phyloP scores from a whole-genome alignment of 148 eudicot species.

The Rhododendron mucronatum region DNA sequence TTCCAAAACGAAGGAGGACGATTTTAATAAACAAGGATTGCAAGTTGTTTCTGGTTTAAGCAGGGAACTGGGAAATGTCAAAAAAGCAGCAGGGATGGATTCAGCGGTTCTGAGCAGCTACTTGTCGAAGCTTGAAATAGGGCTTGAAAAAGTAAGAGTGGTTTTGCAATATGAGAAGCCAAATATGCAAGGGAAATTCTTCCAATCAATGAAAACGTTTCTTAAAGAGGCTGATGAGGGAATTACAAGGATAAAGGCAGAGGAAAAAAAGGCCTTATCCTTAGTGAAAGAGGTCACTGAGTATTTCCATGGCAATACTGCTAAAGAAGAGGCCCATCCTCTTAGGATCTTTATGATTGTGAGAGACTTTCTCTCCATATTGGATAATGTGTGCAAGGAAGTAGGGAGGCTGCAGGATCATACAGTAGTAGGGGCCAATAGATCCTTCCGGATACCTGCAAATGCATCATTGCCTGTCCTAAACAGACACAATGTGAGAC shows the following conservation, averaged over 20 bases:
- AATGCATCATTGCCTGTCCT: slow-evolving; percentile 59
- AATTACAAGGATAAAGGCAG: slow-evolving; percentile 35
- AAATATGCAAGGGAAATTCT: slow-evolving; percentile 59
- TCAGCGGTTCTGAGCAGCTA: slow-evolving; percentile 78
- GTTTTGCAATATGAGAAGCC: slow-evolving; percentile 55
- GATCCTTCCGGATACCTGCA: slow-evolving; percentile 74
- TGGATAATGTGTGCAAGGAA: slow-evolving; percentile 65
- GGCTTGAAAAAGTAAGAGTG: slow-evolving; percentile 67
- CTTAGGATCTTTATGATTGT: slow-evolving; percentile 60
- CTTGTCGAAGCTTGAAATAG: slow-evolving; percentile 76
- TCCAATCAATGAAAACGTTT: slow-evolving; percentile 47
- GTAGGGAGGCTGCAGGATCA: slow-evolving; percentile 63
- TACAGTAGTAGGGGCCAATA: slow-evolving; percentile 59
- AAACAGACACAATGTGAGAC: slow-evolving; percentile 41
- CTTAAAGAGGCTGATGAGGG: slow-evolving; percentile 41
- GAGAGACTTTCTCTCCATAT: slow-evolving; percentile 45
- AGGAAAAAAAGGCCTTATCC: slow-evolving; percentile 40
- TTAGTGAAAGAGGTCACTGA: slow-evolving; percentile 53
- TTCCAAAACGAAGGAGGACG: slow-evolving; percentile 53
- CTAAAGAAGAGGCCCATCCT: slow-evolving; percentile 59
- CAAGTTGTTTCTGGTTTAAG: slow-evolving; percentile 72
- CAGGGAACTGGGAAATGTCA: slow-evolving; percentile 76
- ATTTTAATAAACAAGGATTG: slow-evolving; percentile 73
- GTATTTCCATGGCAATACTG: slow-evolving; percentile 58
- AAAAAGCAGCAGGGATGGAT: slow-evolving; percentile 92